phyloP scores from a whole-genome alignment of 225 moss, liverwort and hornwort genomes.

The Physcomitrellopsis africana region DNA sequence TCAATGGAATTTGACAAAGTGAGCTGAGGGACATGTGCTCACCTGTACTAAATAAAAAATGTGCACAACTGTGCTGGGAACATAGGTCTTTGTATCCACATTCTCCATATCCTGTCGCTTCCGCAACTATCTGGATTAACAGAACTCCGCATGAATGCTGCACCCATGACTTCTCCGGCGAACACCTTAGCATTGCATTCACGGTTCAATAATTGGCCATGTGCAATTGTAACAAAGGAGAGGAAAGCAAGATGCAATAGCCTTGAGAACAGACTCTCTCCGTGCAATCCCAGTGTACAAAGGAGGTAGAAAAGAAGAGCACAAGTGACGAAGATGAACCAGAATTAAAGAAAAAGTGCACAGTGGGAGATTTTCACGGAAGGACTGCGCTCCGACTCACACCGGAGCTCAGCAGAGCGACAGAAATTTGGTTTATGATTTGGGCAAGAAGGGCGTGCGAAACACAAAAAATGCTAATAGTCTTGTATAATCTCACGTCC shows the following conservation, averaged over 20 bases:
- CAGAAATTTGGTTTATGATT: constrained; percentile 10
- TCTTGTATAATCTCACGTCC: neutral
- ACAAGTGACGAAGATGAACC: neutral
- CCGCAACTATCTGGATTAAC: neutral
- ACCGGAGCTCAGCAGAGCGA: constrained; percentile 3
- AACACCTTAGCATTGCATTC: constrained; percentile 5
- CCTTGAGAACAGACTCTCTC: neutral
- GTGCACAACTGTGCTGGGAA: neutral
- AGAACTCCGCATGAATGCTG: neutral
- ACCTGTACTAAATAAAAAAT: constrained; percentile 17
- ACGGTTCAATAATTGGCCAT: neutral
- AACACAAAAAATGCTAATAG: neutral
- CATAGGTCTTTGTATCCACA: neutral
- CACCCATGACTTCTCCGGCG: neutral
- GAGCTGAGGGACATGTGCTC: neutral
- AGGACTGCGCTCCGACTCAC: constrained; percentile 2
- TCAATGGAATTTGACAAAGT: neutral
- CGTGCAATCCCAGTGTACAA: too few relatives aligned
- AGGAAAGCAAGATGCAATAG: constrained; percentile 29
- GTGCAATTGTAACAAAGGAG: neutral
- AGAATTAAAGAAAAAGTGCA: constrained; percentile 11
- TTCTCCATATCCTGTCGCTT: constrained; percentile 8
- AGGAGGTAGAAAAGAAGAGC: neutral
- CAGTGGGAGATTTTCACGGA: constrained; percentile 1
- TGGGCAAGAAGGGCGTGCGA: neutral